phyloP scores from a whole-genome alignment of 805 yeast genomes.

The Starmerella tilneyi region DNA sequence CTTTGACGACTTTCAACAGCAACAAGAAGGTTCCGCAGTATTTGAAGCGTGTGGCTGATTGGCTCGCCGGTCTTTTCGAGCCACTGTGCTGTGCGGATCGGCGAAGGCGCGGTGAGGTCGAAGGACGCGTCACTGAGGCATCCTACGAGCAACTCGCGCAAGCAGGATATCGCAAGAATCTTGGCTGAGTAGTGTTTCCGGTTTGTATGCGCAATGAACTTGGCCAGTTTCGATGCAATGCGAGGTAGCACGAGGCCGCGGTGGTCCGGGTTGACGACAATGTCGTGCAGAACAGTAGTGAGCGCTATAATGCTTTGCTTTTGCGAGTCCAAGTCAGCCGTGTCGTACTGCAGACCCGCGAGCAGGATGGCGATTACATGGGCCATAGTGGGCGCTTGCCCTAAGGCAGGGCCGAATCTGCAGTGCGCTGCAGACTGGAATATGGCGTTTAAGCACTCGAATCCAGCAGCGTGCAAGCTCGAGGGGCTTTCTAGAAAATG shows the following conservation, averaged over 20 bases:
- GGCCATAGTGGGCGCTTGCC: slow-evolving; percentile 24
- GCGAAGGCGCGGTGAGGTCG: not conserved
- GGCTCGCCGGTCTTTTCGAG: slow-evolving; percentile 6
- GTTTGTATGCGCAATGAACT: slow-evolving; percentile 13
- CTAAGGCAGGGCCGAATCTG: slow-evolving; percentile 12
- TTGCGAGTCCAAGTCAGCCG: slow-evolving; percentile 19
- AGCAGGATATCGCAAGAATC: slow-evolving; percentile 9
- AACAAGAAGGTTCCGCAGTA: slow-evolving; percentile 3
- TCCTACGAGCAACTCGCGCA: slow-evolving; percentile 6
- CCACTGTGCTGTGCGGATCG: slow-evolving; percentile 14
- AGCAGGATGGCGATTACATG: slow-evolving; percentile 23
- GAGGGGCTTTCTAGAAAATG: slow-evolving; percentile 18
- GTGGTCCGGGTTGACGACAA: slow-evolving; percentile 16
- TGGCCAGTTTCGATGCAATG: slow-evolving; percentile 19
- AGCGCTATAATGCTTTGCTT: slow-evolving; percentile 21
- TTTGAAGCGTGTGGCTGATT: slow-evolving; percentile 3
- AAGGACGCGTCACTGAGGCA: slow-evolving; percentile 5
- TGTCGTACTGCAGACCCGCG: slow-evolving; percentile 22
- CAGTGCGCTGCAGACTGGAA: slow-evolving; percentile 18
- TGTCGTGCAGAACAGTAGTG: slow-evolving; percentile 5
- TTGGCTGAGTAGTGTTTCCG: slow-evolving; percentile 18
- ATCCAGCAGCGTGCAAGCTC: slow-evolving; percentile 26
- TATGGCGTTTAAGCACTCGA: slow-evolving; percentile 23
- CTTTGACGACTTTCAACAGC: slow-evolving; percentile 2
- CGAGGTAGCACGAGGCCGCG: slow-evolving; percentile 20